phyloP scores from a whole-genome alignment of 2,329 filamentous ascomycete genomes.

The Aciculosporium take region DNA sequence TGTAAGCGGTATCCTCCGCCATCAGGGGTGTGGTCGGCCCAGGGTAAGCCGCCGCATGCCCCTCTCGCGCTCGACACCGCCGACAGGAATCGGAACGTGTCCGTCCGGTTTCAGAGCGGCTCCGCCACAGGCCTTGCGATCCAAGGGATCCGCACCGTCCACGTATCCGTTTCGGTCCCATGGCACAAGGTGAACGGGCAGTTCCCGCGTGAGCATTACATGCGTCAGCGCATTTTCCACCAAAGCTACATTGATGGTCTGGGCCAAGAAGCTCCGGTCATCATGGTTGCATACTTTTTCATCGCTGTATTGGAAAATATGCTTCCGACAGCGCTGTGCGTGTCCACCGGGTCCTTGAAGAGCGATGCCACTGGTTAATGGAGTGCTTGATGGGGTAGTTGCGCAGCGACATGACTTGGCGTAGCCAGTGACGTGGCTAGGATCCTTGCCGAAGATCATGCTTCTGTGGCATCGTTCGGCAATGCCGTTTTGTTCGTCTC shows the following conservation, averaged over 20 bases:
- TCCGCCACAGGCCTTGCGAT: conserved; percentile 45
- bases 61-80: conserved; percentile 30
- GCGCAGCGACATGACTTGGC: conserved; percentile 40
- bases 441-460: conserved; percentile 40
- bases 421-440: conserved; percentile 36
- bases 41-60: conserved; percentile 27
- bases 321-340: conserved; percentile 20
- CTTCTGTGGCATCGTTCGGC: too few relatives aligned
- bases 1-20: conserved; percentile 25
- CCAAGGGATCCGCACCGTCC: conserved; percentile 31
- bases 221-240: conserved; percentile 48
- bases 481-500: too few relatives aligned
- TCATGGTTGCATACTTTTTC: conserved; percentile 52
- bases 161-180: conserved; percentile 47
- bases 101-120: conserved; percentile 29
- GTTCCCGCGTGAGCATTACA: conserved; percentile 45
- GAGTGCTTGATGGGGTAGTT: conserved; percentile 42
- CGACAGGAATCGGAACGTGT: conserved; percentile 31
- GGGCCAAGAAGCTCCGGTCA: conserved; percentile 35
- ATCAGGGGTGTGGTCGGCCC: conserved; percentile 30
- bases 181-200: conserved; percentile 53
- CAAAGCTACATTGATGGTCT: conserved; percentile 37
- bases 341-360: conserved; percentile 25
- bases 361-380: conserved; percentile 24
- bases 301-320: conserved; percentile 32